Evolutionary conservation across 441 rosid species (phyloP), one percentile per base, ranked within the genome.

Genomic region (Arabidopsis lyrata): DNA sequence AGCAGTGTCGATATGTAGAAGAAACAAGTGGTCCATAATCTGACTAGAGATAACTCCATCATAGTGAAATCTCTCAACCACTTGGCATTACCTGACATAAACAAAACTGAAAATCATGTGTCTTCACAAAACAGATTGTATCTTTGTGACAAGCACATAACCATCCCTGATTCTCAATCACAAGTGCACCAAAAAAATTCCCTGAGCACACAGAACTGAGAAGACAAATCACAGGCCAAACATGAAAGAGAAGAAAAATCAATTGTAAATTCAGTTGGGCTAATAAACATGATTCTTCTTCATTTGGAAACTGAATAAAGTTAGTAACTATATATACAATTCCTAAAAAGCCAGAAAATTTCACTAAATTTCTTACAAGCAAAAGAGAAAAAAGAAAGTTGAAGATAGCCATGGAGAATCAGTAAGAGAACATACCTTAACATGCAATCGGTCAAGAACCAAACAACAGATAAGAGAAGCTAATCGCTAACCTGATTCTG

Each of bases 1-100:
- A 85, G 41, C 10, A 83, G 58, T 18, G 88, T 48, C 74, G 73
- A 81, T 57, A 85, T 62, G 85, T 80, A 86, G 58, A 85, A 65
- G 79, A 87, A 76, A 48, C 39, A 70, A 6, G 75, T 80, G 54
- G 61, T 77, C 65, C 52, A 54, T 42, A 73, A 34, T 60, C 63
- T 65, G 60, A 59, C 8, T 15, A 48, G 35, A 60, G 66, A 38
- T 60, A 67, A 63, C 69, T 71, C 84, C 89, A 82, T 84, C 63
- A 38, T 55, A 54, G 56, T 48, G 70, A 68, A 44, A 29, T 47
- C 56, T 31, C 68, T 53, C 54, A 73, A 47, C 66, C 68, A 62
- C 66, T 77, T 73, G 44, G 73, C 82, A 83, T 77, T 34, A 55
- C 72, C 86, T 62, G 31, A 35, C 42, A 75, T 16, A 9, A 34